A percentile compares a stretch with the other conserved stretches of the same genome.
phyloP scores from a whole-genome alignment of 441 rosid species.

The Capsella rubella region DNA sequence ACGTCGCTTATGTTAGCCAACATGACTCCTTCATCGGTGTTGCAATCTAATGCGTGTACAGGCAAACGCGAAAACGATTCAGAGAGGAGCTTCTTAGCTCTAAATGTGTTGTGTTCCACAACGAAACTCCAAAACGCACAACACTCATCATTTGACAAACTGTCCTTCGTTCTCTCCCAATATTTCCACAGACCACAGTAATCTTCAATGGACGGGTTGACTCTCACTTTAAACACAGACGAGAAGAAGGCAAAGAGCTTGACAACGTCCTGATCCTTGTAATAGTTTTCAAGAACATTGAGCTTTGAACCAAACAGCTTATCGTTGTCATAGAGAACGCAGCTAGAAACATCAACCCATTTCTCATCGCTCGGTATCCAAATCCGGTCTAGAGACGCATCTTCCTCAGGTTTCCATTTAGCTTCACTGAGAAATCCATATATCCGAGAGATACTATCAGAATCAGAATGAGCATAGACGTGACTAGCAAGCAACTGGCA shows the following conservation, averaged over 20 bases:
- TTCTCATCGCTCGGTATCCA: slow-evolving; percentile 60
- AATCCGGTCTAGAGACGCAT: slow-evolving; percentile 35
- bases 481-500: slow-evolving; percentile 50
- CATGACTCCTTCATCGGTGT: slow-evolving; percentile 44
- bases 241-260: slow-evolving; percentile 51
- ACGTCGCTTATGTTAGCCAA: slow-evolving; percentile 54
- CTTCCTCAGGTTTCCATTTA: slow-evolving; percentile 50
- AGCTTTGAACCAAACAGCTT: slow-evolving; percentile 56
- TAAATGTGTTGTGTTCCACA: slow-evolving; percentile 22
- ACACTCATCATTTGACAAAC: slow-evolving; percentile 55
- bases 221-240: slow-evolving; percentile 48
- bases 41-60: slow-evolving; percentile 41
- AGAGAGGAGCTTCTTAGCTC: slow-evolving; percentile 42
- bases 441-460: slow-evolving; percentile 52
- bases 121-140: slow-evolving; percentile 70
- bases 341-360: slow-evolving; percentile 60
- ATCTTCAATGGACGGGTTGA: slow-evolving; percentile 57
- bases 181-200: slow-evolving; percentile 67
- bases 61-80: slow-evolving; percentile 58
- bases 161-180: slow-evolving; percentile 56
- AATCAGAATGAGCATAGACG: slow-evolving; percentile 51
- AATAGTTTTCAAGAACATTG: slow-evolving; percentile 58
- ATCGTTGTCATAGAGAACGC: slow-evolving; percentile 59
- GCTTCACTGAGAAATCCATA: slow-evolving; percentile 48
- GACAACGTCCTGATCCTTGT: slow-evolving; percentile 1